phyloP scores from a whole-genome alignment of 805 yeast genomes.

The Candida adriatica region DNA sequence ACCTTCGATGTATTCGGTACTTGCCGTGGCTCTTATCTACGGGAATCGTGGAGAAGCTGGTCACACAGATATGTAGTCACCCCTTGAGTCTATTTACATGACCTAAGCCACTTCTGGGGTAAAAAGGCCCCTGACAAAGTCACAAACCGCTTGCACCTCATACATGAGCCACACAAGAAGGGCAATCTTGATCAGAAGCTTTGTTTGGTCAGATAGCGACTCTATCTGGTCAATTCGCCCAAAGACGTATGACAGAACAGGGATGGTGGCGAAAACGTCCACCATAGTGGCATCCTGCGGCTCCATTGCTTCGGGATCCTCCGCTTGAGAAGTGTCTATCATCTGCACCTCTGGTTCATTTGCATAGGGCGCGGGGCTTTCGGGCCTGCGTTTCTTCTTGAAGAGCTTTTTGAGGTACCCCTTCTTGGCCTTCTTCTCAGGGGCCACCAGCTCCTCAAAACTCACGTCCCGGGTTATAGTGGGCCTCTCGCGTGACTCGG shows the following conservation, averaged over 20 bases:
- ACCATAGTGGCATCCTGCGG: conserved; percentile 1
- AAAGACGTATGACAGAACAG: conserved; percentile 12
- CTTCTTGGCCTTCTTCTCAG: conserved; percentile 2
- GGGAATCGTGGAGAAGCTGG: no score
- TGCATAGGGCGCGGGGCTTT: no score
- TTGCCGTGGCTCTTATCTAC: no score
- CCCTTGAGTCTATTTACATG: no score
- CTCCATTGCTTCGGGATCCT: neutral
- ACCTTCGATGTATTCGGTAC: no score
- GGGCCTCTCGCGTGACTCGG: conserved; percentile 1
- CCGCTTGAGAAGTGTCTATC: neutral
- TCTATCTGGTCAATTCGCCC: conserved; percentile 10
- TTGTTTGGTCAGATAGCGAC: conserved; percentile 6
- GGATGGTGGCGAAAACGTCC: conserved; percentile 12
- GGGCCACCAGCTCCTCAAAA: conserved; percentile 1
- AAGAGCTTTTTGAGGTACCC: conserved; percentile 5
- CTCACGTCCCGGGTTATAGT: no score
- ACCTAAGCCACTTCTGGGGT: neutral
- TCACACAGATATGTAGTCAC: no score
- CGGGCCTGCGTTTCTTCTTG: conserved; percentile 2
- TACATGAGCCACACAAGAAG: conserved; percentile 26
- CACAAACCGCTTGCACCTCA: conserved; percentile 23
- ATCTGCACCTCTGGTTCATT: no score
- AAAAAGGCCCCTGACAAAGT: conserved; percentile 5
- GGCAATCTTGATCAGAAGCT: conserved; percentile 15